phyloP scores from a whole-genome alignment of 176 grass and related monocot species.

The Lolium multiflorum region DNA sequence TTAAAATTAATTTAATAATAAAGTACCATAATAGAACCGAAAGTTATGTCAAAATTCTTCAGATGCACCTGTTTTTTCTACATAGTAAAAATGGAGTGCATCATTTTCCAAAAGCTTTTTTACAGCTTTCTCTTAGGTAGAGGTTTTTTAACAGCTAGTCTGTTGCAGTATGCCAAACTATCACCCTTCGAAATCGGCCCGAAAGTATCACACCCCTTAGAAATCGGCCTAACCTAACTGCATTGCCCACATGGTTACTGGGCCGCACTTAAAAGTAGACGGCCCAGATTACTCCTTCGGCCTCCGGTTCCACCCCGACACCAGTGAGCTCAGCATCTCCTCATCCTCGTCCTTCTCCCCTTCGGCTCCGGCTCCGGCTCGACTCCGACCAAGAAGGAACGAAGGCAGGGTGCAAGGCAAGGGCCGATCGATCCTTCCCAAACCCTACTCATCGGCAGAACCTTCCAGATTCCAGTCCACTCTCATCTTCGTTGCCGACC shows the following conservation, averaged over 20 bases:
- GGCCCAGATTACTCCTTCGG: conserved; percentile 18
- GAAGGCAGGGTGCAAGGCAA: not conserved
- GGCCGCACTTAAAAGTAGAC: conserved; percentile 3
- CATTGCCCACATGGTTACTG: not conserved
- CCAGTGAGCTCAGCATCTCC: conserved; percentile 21
- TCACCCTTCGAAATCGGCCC: conserved; percentile 3
- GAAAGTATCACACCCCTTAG: not conserved
- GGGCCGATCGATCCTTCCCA: not conserved
- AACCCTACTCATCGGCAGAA: not conserved
- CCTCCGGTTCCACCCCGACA: not conserved
- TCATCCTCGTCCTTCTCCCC: not conserved
- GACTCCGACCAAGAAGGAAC: not conserved
- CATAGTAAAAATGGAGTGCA: no score
- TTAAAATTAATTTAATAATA: no score
- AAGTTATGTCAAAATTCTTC: no score
- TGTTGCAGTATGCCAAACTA: not conserved
- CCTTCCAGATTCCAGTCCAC: not conserved
- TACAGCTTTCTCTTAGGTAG: no score
- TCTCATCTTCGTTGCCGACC: not conserved
- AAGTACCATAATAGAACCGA: no score
- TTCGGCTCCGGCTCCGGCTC: conserved; percentile 7
- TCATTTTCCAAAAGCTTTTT: no score
- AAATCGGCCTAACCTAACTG: conserved; percentile 13
- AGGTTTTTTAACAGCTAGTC: no score
- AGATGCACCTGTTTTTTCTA: no score